Conservation (phyloP, 2,329 filamentous ascomycete species). For the Ophiostoma australiae region DNA sequence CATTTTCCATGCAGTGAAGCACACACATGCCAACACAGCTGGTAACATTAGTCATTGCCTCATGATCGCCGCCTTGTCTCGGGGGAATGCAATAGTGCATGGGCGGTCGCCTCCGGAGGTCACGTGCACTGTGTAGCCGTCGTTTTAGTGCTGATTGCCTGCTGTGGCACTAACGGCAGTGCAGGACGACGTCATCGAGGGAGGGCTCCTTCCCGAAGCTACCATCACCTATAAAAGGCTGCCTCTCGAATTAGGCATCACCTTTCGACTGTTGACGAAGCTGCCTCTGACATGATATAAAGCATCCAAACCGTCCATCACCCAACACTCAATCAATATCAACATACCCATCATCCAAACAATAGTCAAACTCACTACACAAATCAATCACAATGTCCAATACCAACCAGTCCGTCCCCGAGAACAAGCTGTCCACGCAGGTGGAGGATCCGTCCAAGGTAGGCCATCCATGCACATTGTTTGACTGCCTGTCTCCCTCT, state of each 20-base stretch:
- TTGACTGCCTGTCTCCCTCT: background rate
- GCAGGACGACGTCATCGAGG: constrained; percentile 22
- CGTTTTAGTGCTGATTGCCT: background rate
- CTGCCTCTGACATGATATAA: background rate
- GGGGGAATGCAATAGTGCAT: background rate
- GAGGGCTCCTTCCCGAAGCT: background rate
- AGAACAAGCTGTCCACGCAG: constrained; percentile 29
- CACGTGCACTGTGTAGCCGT: background rate
- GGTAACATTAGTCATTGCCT: background rate
- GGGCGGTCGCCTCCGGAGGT: background rate
- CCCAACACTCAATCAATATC: background rate
- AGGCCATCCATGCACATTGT: constrained; percentile 11
- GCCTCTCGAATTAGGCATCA: constrained; percentile 20
- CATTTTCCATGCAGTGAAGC: background rate
- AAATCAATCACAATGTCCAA: constrained; percentile 24
- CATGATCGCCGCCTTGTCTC: background rate
- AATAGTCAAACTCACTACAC: background rate
- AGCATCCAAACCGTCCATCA: background rate
- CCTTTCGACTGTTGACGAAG: background rate
- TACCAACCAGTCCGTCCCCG: constrained; percentile 28
- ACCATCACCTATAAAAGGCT: constrained; percentile 14
- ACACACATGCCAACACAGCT: background rate
- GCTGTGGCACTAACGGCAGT: constrained; percentile 4
- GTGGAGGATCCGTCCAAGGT: constrained; percentile 31
- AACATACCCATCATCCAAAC: background rate